A percentile compares a stretch with the other conserved stretches of the same genome.
Conservation (phyloP, 2,329 filamentous ascomycete species). For the Aspergillus bombycis region DNA sequence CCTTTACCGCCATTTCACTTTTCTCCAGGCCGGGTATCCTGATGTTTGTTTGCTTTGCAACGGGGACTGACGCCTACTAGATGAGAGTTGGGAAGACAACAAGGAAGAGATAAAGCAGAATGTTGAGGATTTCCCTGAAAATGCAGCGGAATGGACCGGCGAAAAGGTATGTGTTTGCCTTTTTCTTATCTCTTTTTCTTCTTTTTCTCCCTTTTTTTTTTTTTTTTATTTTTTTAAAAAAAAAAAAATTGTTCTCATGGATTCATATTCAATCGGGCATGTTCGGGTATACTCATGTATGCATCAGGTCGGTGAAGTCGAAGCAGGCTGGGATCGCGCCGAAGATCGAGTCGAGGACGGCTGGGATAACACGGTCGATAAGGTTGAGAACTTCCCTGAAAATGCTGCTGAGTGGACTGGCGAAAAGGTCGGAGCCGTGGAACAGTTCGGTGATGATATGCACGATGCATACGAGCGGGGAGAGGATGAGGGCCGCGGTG, state of each 20-base stretch:
- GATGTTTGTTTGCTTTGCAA: background rate
- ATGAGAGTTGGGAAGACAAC: slow-evolving; percentile 38
- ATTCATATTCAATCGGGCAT: background rate
- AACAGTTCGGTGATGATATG: slow-evolving; percentile 47
- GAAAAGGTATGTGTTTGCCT: slow-evolving; percentile 33
- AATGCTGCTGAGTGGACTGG: slow-evolving; percentile 45
- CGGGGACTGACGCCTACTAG: slow-evolving; percentile 18
- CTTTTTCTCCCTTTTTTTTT: background rate
- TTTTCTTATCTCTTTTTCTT: background rate
- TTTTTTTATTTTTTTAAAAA: background rate
- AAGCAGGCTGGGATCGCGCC: slow-evolving; percentile 35
- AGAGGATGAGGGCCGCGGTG: slow-evolving; percentile 32
- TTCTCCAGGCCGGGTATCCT: background rate
- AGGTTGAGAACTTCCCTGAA: slow-evolving; percentile 39
- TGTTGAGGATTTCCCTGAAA: slow-evolving; percentile 46
- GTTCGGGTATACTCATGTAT: background rate
- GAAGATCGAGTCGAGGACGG: slow-evolving; percentile 31
- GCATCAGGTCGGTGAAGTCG: slow-evolving; percentile 43
- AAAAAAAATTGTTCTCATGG: too few species aligned
- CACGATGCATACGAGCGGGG: slow-evolving; percentile 50
- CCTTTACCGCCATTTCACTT: slow-evolving; percentile 3
- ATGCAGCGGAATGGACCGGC: slow-evolving; percentile 49
- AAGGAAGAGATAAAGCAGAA: slow-evolving; percentile 37
- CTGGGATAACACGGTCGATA: slow-evolving; percentile 32
- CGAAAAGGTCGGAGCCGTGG: slow-evolving; percentile 47